phyloP scores from a whole-genome alignment of 371 early-diverging fungal species.

The Coemansia linderi region DNA sequence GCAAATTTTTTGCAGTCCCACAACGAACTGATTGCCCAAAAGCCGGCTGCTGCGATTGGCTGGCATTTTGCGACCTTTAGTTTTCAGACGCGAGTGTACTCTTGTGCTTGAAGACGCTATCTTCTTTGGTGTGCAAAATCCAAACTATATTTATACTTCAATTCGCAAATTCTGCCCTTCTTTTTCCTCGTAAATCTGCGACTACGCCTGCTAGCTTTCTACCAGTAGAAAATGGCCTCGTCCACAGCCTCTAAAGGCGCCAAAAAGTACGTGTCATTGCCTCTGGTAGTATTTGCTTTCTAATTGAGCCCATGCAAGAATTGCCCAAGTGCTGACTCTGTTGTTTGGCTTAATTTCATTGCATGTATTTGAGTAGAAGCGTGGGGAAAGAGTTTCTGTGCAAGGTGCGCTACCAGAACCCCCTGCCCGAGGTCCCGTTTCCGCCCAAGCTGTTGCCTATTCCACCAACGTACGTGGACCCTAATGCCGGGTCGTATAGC shows the following conservation, averaged over 20 bases:
- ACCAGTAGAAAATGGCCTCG: constrained; percentile 4
- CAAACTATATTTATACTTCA: neutral
- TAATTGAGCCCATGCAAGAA: neutral
- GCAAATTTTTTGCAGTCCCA: too few species aligned
- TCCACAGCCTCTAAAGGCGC: constrained; percentile 13
- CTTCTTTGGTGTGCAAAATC: neutral
- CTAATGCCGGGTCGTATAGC: constrained; percentile 47
- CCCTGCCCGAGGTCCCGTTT: constrained; percentile 79
- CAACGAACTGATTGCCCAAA: too few species aligned
- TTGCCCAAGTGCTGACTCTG: neutral
- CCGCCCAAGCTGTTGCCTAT: constrained; percentile 78
- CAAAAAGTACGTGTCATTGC: constrained; percentile 20
- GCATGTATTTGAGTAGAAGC: constrained; percentile 50
- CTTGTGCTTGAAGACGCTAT: neutral
- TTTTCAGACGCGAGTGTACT: too few species aligned
- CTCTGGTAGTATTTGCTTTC: neutral
- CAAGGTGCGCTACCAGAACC: constrained; percentile 73
- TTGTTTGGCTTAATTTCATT: neutral
- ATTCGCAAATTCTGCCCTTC: neutral
- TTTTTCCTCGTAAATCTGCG: neutral
- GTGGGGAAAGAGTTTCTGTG: constrained; percentile 78
- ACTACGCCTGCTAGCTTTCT: neutral
- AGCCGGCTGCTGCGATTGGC: neutral
- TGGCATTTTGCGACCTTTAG: neutral
- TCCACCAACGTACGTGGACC: constrained; percentile 49